phyloP scores from a whole-genome alignment of 768 basidiomycete genomes.

The Xerocomellus intermedius region DNA sequence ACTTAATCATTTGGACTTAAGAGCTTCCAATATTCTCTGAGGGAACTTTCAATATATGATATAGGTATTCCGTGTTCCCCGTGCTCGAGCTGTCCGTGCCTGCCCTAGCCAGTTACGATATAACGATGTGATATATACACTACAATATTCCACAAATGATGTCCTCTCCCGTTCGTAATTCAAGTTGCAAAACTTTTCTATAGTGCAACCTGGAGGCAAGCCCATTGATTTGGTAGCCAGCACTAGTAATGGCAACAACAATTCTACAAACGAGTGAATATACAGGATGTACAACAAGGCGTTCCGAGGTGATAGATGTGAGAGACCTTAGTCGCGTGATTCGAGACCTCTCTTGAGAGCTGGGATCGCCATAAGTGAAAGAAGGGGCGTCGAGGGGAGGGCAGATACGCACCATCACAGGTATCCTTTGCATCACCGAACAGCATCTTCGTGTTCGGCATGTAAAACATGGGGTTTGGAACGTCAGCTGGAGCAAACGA shows the following conservation, averaged over 20 bases:
- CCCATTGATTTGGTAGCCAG: not conserved
- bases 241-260: not conserved
- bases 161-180: slow-evolving; percentile 9
- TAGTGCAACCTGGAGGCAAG: not conserved
- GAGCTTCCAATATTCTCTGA: slow-evolving; percentile 13
- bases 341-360: slow-evolving; percentile 65
- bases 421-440: slow-evolving; percentile 92
- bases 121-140: slow-evolving; percentile 28
- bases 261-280: slow-evolving; percentile 21
- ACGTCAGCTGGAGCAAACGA: slow-evolving; percentile 62
- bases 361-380: slow-evolving; percentile 21
- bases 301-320: not conserved
- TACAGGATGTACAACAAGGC: slow-evolving; percentile 17
- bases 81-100: slow-evolving; percentile 1
- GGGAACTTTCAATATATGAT: slow-evolving; percentile 21
- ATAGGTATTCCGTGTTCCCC: slow-evolving; percentile 16
- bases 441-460: slow-evolving; percentile 86
- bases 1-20: slow-evolving; percentile 22
- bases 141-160: slow-evolving; percentile 25
- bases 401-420: slow-evolving; percentile 63
- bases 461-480: slow-evolving; percentile 93
- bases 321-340: slow-evolving; percentile 21
- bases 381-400: not conserved
- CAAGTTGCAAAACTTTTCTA: not conserved
- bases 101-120: slow-evolving; percentile 24